Evolutionary conservation across 192 early-diverging fungal genomes (phyloP).

Genomic region (Coemansia erecta): DNA sequence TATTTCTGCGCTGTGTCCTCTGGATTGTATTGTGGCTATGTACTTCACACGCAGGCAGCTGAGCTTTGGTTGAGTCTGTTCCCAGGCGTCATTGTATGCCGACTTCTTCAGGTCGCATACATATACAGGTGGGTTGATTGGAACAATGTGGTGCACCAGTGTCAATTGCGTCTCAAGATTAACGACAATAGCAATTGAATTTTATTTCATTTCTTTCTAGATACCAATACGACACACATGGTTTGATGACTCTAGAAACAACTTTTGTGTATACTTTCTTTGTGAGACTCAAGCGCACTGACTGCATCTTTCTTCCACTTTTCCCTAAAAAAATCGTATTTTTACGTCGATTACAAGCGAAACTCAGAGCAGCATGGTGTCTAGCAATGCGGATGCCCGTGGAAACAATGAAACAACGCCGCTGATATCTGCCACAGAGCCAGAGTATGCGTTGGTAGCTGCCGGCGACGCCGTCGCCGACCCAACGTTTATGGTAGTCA

Average conservation of each 20-base stretch:
- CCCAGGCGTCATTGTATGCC: slow-evolving; percentile 11
- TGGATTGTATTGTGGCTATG: slow-evolving; percentile 40
- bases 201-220: neutral
- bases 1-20: slow-evolving; percentile 48
- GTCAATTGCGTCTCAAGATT: slow-evolving; percentile 8
- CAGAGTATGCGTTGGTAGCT: neutral
- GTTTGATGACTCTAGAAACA: too few relatives aligned
- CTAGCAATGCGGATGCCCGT: neutral
- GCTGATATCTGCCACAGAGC: neutral
- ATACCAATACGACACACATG: neutral
- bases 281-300: too few relatives aligned
- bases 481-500: neutral
- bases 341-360: neutral
- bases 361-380: neutral
- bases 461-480: neutral
- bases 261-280: too few relatives aligned
- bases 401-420: neutral
- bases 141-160: slow-evolving; percentile 19
- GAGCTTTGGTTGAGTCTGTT: slow-evolving; percentile 33
- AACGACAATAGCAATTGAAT: too few relatives aligned
- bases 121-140: too few relatives aligned
- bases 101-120: too few relatives aligned
- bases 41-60: slow-evolving; percentile 8
- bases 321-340: too few relatives aligned
- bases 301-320: too few relatives aligned